Conservation (phyloP, 805 yeast genomes). For the Metschnikowia matae region DNA sequence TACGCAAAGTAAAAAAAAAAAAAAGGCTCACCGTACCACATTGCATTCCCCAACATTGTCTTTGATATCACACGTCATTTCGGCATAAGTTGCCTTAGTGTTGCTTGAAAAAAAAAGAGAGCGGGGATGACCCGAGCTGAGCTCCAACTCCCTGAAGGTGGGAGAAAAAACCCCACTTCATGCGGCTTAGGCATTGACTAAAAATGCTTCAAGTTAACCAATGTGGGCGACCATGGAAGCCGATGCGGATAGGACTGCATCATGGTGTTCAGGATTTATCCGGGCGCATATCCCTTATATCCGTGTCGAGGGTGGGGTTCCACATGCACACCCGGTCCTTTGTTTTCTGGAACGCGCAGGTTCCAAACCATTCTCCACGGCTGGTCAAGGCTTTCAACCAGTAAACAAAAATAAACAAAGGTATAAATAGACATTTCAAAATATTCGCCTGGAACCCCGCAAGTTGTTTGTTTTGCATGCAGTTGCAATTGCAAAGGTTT, state of each 20-base stretch:
- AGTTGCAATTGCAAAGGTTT: background rate
- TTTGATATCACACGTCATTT: background rate
- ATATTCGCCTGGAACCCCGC: background rate
- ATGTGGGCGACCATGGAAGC: background rate
- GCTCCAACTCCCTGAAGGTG: too few species aligned
- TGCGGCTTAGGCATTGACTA: too few species aligned
- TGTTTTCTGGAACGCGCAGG: background rate
- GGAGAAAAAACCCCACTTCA: background rate
- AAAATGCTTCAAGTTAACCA: background rate
- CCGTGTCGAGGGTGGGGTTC: background rate
- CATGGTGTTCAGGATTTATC: background rate
- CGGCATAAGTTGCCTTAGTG: background rate
- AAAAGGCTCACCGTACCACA: background rate
- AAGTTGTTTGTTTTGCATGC: background rate
- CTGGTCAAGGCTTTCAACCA: constrained; percentile 1
- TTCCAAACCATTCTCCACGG: background rate
- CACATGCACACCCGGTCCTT: background rate
- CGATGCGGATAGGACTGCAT: background rate
- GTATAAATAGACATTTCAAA: background rate
- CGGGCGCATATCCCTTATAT: constrained; percentile 2
- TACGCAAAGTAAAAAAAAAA: background rate
- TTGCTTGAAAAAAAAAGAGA: too few species aligned
- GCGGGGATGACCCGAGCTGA: too few species aligned
- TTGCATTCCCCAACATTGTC: background rate
- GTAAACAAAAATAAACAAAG: constrained; percentile 1